A percentile compares a stretch with the other conserved stretches of the same genome.
phyloP scores from a whole-genome alignment of 2,329 filamentous ascomycete genomes.

The Pseudonectria foliicola region DNA sequence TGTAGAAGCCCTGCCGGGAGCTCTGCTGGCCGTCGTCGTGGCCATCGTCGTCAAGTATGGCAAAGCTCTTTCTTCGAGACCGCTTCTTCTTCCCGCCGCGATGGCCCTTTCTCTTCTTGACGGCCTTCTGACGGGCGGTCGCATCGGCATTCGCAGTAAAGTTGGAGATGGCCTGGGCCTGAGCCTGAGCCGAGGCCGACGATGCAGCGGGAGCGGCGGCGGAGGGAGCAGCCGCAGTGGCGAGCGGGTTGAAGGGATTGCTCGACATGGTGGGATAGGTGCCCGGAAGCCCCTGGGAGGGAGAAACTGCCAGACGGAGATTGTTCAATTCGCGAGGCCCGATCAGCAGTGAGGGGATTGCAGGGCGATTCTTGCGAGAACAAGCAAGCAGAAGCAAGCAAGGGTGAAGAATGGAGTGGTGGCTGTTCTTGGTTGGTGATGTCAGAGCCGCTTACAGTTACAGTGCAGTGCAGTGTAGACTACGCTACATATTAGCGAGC shows the following conservation, averaged over 20 bases:
- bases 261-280: conserved; percentile 23
- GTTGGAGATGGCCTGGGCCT: conserved; percentile 8
- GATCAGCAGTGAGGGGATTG: too few species aligned
- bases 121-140: conserved; percentile 13
- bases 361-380: too few species aligned
- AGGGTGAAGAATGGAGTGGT: background rate
- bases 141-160: conserved; percentile 10
- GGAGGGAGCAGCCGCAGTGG: conserved; percentile 9
- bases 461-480: too few species aligned
- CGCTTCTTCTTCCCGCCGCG: conserved; percentile 73
- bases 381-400: background rate
- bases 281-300: conserved; percentile 1
- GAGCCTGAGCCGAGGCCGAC: background rate
- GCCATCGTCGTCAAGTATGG: conserved; percentile 51
- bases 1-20: conserved; percentile 40
- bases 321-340: background rate
- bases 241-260: conserved; percentile 25
- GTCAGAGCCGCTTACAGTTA: background rate
- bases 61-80: conserved; percentile 73
- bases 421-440: background rate
- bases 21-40: conserved; percentile 30
- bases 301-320: background rate
- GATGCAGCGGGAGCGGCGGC: conserved; percentile 7
- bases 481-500: too few species aligned
- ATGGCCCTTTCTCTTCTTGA: conserved; percentile 65